Evolutionary conservation across 164 flowering plant genomes (phyloP).

Genomic region (Vitis riparia): DNA sequence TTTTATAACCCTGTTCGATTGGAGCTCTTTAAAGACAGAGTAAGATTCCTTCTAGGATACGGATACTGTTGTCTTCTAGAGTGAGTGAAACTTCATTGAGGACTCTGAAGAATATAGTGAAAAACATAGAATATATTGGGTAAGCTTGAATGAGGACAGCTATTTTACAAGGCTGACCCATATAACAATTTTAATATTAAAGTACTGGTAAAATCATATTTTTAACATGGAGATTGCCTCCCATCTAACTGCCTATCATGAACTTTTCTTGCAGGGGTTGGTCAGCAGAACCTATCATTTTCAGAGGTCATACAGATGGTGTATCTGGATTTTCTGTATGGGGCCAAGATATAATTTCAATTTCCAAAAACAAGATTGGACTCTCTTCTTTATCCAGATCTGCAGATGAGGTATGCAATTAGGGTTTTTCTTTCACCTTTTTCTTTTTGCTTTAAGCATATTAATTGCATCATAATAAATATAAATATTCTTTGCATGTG

Average conservation of each 20-base stretch:
- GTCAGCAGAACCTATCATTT: slow-evolving; percentile 49
- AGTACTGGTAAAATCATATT: no score
- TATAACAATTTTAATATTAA: no score
- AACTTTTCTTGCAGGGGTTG: slow-evolving; percentile 48
- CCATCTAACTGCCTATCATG: slow-evolving; percentile 2
- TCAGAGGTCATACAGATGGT: slow-evolving; percentile 81
- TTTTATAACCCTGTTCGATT: no score
- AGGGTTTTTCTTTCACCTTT: not conserved
- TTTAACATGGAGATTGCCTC: not conserved
- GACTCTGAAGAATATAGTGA: no score
- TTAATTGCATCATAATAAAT: not conserved
- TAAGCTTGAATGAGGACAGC: no score
- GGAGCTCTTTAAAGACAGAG: no score
- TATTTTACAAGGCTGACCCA: no score
- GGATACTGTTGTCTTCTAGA: no score
- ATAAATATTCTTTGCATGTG: not conserved
- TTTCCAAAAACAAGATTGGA: slow-evolving; percentile 80
- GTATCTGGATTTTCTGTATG: slow-evolving; percentile 79
- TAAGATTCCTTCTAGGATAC: no score
- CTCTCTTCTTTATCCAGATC: slow-evolving; percentile 71
- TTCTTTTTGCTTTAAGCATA: not conserved
- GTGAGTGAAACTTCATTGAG: no score
- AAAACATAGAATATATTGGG: no score
- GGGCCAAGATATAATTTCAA: slow-evolving; percentile 94
- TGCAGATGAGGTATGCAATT: slow-evolving; percentile 56